Evolutionary conservation across 306 rosid genomes (phyloP).

Genomic region (Cotoneaster glaucophyllus): DNA sequence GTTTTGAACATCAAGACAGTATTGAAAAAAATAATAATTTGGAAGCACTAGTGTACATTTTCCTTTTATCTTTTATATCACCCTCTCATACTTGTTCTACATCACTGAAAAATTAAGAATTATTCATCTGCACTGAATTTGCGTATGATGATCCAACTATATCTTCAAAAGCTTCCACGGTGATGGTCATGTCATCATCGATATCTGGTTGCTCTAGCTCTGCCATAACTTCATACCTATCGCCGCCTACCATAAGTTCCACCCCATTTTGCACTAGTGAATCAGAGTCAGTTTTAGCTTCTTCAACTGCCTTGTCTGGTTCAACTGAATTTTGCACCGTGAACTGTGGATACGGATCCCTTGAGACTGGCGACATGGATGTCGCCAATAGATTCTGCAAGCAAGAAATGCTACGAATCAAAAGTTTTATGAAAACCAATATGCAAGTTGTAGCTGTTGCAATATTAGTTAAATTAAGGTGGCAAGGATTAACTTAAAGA

Average conservation of each 20-base stretch:
- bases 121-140: constrained; percentile 36
- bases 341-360: constrained; percentile 45
- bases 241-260: constrained; percentile 38
- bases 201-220: constrained; percentile 54
- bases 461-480: neutral
- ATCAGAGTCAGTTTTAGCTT: constrained; percentile 34
- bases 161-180: constrained; percentile 55
- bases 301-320: constrained; percentile 37
- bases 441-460: neutral
- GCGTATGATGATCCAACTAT: constrained; percentile 49
- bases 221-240: constrained; percentile 64
- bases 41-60: no score
- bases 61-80: no score
- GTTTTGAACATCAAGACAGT: no score
- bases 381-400: constrained; percentile 83
- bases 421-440: neutral
- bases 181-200: constrained; percentile 63
- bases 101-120: constrained; percentile 23
- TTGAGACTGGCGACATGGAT: constrained; percentile 48
- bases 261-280: constrained; percentile 46
- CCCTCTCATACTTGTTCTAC: neutral
- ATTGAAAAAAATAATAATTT: no score
- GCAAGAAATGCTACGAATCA: constrained; percentile 6
- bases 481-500: neutral
- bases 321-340: constrained; percentile 30